phyloP scores from a whole-genome alignment of 306 rosid species.

The Erythrophleum fordii region DNA sequence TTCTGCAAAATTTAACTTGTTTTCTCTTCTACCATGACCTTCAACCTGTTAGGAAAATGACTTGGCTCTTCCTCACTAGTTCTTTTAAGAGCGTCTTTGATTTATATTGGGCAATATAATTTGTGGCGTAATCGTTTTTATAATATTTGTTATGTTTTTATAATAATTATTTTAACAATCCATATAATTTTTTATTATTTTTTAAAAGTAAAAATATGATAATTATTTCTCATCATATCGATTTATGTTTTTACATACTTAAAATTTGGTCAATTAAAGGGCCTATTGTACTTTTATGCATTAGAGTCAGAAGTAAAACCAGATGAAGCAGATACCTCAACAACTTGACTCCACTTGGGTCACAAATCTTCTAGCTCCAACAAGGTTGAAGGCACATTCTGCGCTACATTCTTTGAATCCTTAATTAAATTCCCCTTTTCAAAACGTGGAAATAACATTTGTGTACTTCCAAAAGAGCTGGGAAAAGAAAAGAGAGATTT shows the following conservation, averaged over 20 bases:
- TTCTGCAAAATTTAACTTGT: not conserved
- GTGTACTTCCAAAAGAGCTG: slow-evolving; percentile 53
- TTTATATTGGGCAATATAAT: no score
- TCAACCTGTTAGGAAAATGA: slow-evolving; percentile 16
- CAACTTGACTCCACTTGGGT: not conserved
- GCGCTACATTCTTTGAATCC: slow-evolving; percentile 37
- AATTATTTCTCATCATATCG: no score
- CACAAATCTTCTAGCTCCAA: not conserved
- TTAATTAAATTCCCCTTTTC: slow-evolving; percentile 57
- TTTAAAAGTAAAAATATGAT: no score
- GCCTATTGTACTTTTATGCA: not conserved
- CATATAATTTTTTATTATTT: no score
- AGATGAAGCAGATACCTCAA: not conserved
- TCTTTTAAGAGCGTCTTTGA: no score
- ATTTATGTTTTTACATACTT: no score
- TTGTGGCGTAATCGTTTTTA: no score
- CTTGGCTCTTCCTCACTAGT: not conserved
- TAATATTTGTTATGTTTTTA: no score
- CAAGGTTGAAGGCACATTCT: no score
- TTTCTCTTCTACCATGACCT: slow-evolving; percentile 24
- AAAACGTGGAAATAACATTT: slow-evolving; percentile 50
- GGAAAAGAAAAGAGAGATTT: no score
- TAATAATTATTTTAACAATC: no score
- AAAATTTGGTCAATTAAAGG: no score
- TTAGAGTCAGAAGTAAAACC: not conserved